Percentiles rank a stretch among this genome's conserved stretches.
These are phyloP conservation scores for Trichoderma lentiforme DNA, from an alignment of 2,329 filamentous ascomycete species.

Conservation along the genomic window DNA sequence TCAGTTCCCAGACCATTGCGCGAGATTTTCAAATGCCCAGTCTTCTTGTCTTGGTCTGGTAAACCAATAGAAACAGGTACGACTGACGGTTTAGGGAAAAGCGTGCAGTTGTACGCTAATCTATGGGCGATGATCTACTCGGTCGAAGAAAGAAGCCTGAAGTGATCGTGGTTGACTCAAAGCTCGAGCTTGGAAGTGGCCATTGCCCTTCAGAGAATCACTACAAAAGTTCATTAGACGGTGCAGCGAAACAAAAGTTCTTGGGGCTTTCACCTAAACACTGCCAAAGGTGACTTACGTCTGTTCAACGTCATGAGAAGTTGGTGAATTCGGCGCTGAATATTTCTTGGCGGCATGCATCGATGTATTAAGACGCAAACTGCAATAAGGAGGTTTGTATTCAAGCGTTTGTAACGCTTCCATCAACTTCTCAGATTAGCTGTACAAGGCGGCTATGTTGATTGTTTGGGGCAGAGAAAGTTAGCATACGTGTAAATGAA, in stretches of 20 bases:
- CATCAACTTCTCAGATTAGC: no score
- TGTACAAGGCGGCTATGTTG: neutral
- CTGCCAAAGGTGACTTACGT: neutral
- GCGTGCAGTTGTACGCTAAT: neutral
- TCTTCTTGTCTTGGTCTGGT: neutral
- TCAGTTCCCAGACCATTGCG: neutral
- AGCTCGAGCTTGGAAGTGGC: neutral
- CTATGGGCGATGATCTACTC: neutral
- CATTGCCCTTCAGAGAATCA: neutral
- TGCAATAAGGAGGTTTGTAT: neutral
- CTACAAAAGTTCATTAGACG: neutral
- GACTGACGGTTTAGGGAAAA: neutral
- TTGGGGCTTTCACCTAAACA: neutral
- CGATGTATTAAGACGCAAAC: neutral
- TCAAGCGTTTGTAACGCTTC: neutral
- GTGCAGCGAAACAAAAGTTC: neutral
- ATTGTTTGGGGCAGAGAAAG: neutral
- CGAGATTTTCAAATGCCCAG: neutral
- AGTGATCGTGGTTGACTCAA: neutral
- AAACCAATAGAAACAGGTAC: neutral
- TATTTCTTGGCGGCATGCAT: neutral
- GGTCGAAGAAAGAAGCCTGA: neutral
- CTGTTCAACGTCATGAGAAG: neutral
- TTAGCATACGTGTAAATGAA: neutral
- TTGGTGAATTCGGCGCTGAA: neutral